Percentiles rank a stretch among this genome's conserved stretches.
Evolutionary conservation across 2,329 filamentous ascomycete genomes (phyloP).

Genomic region (Aureobasidium leucospermi): DNA sequence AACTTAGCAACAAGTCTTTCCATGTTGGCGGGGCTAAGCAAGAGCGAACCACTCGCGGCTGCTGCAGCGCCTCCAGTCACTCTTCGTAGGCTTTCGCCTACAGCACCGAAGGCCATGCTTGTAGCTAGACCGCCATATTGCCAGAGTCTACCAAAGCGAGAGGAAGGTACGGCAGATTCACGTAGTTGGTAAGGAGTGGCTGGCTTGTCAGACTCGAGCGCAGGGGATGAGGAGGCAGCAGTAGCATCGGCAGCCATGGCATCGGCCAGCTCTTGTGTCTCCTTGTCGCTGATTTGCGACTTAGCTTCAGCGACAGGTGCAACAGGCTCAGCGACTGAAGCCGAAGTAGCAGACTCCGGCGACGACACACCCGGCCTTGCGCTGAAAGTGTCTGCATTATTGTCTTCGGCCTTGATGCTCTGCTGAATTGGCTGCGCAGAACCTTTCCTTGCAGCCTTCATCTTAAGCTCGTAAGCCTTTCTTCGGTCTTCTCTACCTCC

Average conservation of each 20-base stretch:
- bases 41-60: slow-evolving; percentile 58
- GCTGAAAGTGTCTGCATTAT: slow-evolving; percentile 32
- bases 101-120: slow-evolving; percentile 89
- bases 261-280: slow-evolving; percentile 15
- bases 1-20: slow-evolving; percentile 87
- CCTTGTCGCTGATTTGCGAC: slow-evolving; percentile 13
- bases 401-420: slow-evolving; percentile 19
- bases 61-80: slow-evolving; percentile 59
- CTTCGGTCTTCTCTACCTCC: slow-evolving; percentile 15
- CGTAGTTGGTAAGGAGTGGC: slow-evolving; percentile 57
- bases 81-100: slow-evolving; percentile 76
- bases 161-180: slow-evolving; percentile 85
- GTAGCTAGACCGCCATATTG: slow-evolving; percentile 91
- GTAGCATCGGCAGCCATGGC: slow-evolving; percentile 28
- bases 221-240: slow-evolving; percentile 21
- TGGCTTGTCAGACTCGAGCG: background rate
- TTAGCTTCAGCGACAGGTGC: slow-evolving; percentile 8
- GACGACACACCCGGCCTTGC: slow-evolving; percentile 12
- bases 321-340: slow-evolving; percentile 1
- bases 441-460: slow-evolving; percentile 27
- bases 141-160: slow-evolving; percentile 80
- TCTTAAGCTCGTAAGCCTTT: slow-evolving; percentile 17
- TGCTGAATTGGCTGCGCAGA: slow-evolving; percentile 25
- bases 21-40: slow-evolving; percentile 86
- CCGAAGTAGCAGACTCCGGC: background rate